Evolutionary conservation across 2,329 filamentous ascomycete species (phyloP).

Genomic region (Colletotrichum liaoningense): DNA sequence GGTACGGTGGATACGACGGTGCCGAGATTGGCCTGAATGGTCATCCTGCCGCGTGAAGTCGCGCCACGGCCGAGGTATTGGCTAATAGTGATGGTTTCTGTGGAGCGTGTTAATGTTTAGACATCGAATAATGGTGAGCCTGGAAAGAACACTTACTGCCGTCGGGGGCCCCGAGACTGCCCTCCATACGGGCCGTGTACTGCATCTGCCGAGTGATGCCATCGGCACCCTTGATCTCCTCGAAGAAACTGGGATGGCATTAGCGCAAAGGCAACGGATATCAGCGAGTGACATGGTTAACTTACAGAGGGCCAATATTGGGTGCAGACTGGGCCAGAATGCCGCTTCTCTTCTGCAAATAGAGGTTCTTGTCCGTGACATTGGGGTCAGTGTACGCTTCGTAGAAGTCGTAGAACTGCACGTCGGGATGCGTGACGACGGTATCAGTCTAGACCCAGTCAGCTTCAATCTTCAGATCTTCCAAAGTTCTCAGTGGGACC

Average conservation of each 20-base stretch:
- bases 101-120: conserved; percentile 7
- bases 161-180: conserved; percentile 53
- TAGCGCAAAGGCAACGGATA: background rate
- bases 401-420: conserved; percentile 74
- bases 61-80: conserved; percentile 74
- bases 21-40: conserved; percentile 67
- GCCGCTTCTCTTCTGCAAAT: conserved; percentile 63
- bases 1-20: conserved; percentile 70
- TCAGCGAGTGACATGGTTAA: background rate
- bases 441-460: conserved; percentile 54
- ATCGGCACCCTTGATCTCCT: conserved; percentile 67
- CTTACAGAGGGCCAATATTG: conserved; percentile 70
- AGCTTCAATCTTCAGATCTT: background rate
- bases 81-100: conserved; percentile 63
- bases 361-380: conserved; percentile 52
- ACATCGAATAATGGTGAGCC: background rate
- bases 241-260: conserved; percentile 56
- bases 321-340: conserved; percentile 74
- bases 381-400: conserved; percentile 65
- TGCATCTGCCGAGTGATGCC: conserved; percentile 73
- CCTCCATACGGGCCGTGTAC: conserved; percentile 74
- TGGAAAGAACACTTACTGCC: conserved; percentile 41
- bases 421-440: conserved; percentile 55
- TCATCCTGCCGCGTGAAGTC: conserved; percentile 70
- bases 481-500: background rate